phyloP scores from a whole-genome alignment of 805 yeast species.

The Cyberlindnera americana region DNA sequence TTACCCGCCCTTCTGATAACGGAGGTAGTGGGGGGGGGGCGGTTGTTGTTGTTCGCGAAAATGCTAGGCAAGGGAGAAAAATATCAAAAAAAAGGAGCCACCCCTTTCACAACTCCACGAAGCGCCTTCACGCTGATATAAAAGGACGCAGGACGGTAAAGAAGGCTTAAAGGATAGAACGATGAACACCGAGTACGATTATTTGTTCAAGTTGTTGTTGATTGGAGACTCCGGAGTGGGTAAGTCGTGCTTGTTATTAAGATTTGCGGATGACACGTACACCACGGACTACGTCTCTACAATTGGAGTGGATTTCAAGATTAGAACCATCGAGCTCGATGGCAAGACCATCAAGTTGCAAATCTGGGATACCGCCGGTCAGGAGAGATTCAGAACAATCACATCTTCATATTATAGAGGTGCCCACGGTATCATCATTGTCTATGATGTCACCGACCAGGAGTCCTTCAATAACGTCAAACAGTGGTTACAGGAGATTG shows the following conservation, averaged over 20 bases:
- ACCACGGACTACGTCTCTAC: slow-evolving; percentile 96
- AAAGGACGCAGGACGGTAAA: too few relatives aligned
- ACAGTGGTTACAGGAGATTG: slow-evolving; percentile 98
- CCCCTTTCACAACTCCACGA: too few relatives aligned
- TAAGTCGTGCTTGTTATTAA: slow-evolving; percentile 87
- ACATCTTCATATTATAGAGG: slow-evolving; percentile 98
- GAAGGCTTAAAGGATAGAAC: too few relatives aligned
- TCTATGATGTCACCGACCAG: slow-evolving; percentile 96
- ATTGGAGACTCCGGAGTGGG: slow-evolving; percentile 99
- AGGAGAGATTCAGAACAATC: slow-evolving; percentile 96
- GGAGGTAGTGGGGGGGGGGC: too few relatives aligned
- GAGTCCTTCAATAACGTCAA: slow-evolving; percentile 94
- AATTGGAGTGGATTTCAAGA: slow-evolving; percentile 93
- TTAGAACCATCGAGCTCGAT: slow-evolving; percentile 87
- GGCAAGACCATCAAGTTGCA: slow-evolving; percentile 97
- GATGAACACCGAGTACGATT: slow-evolving; percentile 96
- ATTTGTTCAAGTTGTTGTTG: slow-evolving; percentile 87
- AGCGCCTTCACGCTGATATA: too few relatives aligned
- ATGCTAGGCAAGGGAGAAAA: too few relatives aligned
- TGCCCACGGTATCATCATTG: slow-evolving; percentile 97
- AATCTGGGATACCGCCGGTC: slow-evolving; percentile 99
- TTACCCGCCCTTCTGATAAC: too few relatives aligned
- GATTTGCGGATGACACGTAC: slow-evolving; percentile 97
- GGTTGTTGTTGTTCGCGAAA: too few relatives aligned
- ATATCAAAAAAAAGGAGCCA: too few relatives aligned